Evolutionary conservation across 2,329 filamentous ascomycete species (phyloP), one percentile per base, ranked within the genome.

Genomic region (Lasiodiplodia sp.): DNA sequence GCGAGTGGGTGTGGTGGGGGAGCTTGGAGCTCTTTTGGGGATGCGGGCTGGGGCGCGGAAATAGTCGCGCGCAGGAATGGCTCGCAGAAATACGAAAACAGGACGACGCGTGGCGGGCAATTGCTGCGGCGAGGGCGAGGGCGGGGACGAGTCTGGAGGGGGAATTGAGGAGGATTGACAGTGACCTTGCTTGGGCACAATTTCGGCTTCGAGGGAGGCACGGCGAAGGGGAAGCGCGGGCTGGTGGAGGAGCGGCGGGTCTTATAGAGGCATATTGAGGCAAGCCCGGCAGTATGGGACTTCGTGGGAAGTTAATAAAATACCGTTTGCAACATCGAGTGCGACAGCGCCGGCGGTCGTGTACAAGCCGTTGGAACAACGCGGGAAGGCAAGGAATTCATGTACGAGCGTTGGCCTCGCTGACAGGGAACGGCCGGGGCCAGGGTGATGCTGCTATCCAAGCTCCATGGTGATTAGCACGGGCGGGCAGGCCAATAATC

Each of bases 251-350:
- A 64, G 44, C 31, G 55, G 18, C 31, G 25, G 73, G 73, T 77
- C 78, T 79, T 80, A 80, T 80, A 73, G 73, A 75, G 74, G 70
- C 75, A 78, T 78, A 78, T 78, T 73, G 72, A 64, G 60, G 60
- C 47, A 38, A 64, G 60, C 71, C 53, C 40, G 53, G 53, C 70
- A 73, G 71, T 72, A 77, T 78, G 75, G 77, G 78, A 74, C 74
- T 74, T 74, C 73, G 72, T 74, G 72, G 72, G 71, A 75, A 78
- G 74, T 74, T 77, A 75, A 77, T 81, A 79, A 76, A 80, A 79
- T 79, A 72, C 76, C 75, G 77, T 76, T 77, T 74, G 76, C 75
- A 77, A 64, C 75, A 75, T 73, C 71, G 74, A 77, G 75, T 78
- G 77, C 77, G 76, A 79, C 58, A 60, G 57, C 37, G 57, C 38